phyloP scores from a whole-genome alignment of 306 rosid species.

The Castanospermum australe region DNA sequence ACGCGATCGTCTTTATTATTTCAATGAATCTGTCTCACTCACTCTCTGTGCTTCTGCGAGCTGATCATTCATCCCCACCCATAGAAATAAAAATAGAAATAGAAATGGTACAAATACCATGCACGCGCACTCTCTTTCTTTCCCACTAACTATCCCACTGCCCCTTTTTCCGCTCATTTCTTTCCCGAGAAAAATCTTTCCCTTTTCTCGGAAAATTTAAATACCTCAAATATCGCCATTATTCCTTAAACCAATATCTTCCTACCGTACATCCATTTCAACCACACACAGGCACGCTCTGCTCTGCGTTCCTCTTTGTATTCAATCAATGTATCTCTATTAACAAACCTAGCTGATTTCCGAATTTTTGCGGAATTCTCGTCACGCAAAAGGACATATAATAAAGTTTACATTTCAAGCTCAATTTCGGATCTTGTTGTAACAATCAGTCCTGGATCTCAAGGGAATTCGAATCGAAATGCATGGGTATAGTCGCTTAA shows the following conservation, averaged over 20 bases:
- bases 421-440: slow-evolving; percentile 15
- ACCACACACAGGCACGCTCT: neutral
- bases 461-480: slow-evolving; percentile 20
- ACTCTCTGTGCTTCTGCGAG: neutral
- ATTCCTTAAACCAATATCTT: neutral
- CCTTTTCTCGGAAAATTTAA: slow-evolving; percentile 1
- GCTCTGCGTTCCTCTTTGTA: neutral
- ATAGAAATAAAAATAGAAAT: no score
- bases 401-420: neutral
- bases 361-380: neutral
- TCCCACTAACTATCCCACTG: neutral
- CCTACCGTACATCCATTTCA: neutral
- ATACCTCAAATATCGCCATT: neutral
- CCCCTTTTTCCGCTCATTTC: neutral
- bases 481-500: slow-evolving; percentile 79
- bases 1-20: slow-evolving; percentile 6
- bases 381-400: neutral
- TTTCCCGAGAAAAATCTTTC: slow-evolving; percentile 13
- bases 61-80: neutral
- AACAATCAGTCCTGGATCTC: slow-evolving; percentile 5
- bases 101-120: neutral
- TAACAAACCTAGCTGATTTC: neutral
- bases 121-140: neutral
- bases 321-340: neutral
- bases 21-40: neutral